phyloP scores from a whole-genome alignment of 192 early-diverging fungal species.

The Ramicandelaber brevisporus region DNA sequence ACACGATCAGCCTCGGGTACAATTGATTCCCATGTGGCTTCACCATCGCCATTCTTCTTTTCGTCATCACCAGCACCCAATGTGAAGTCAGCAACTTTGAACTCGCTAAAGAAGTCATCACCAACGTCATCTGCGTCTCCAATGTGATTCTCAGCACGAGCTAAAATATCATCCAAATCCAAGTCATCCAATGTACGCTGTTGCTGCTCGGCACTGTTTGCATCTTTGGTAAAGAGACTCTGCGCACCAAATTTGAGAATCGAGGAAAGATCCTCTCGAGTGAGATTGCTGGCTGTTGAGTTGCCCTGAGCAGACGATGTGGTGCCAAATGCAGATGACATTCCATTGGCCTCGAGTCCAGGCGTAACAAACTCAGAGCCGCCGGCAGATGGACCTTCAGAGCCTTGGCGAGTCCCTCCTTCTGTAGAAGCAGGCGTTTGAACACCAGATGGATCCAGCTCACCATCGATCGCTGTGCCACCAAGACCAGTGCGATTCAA shows the following conservation, averaged over 20 bases:
- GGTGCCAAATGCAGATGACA: too few species aligned
- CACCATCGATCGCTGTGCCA: too few species aligned
- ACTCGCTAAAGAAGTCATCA: conserved; percentile 90
- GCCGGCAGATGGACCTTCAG: too few species aligned
- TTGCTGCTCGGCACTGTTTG: conserved; percentile 17
- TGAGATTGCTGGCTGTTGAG: too few species aligned
- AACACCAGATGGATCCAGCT: too few species aligned
- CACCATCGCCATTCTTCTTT: too few species aligned
- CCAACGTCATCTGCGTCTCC: conserved; percentile 35
- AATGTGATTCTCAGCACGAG: conserved; percentile 77
- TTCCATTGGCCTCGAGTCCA: too few species aligned
- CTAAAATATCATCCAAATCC: conserved; percentile 93
- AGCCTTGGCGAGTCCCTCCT: too few species aligned
- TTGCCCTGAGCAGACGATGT: too few species aligned
- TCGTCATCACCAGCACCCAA: conserved; percentile 21
- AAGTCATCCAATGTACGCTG: conserved; percentile 73
- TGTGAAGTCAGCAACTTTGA: conserved; percentile 73
- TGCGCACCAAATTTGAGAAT: conserved; percentile 97
- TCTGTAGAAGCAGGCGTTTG: too few species aligned
- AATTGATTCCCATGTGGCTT: conserved; percentile 80
- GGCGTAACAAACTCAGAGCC: too few species aligned
- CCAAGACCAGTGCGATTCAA: too few species aligned
- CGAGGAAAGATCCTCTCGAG: conserved; percentile 69
- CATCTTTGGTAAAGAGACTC: conserved; percentile 82
- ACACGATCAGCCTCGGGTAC: conserved; percentile 71